These are phyloP conservation scores for Penicillium aurantiogriseum DNA, from an alignment of 2,329 filamentous ascomycete species.

Conservation along the genomic window DNA sequence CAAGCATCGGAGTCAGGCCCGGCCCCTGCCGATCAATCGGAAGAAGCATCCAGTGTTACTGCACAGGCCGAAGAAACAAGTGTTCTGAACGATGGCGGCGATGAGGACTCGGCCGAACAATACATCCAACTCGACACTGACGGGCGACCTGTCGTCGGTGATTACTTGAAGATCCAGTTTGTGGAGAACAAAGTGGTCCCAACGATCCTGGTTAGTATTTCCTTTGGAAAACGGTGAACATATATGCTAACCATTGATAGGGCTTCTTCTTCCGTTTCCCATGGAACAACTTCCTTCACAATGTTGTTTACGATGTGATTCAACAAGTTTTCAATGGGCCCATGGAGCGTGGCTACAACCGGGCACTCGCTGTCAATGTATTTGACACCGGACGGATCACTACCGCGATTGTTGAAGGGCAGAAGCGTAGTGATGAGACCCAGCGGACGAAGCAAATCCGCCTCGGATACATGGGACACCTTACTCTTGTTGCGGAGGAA, in stretches of 20 bases:
- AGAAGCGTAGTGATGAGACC: slow-evolving; percentile 80
- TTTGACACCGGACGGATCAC: slow-evolving; percentile 91
- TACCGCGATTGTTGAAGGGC: slow-evolving; percentile 86
- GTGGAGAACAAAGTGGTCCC: slow-evolving; percentile 92
- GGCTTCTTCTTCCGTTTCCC: slow-evolving; percentile 98
- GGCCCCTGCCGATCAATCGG: slow-evolving; percentile 22
- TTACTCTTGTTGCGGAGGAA: slow-evolving; percentile 95
- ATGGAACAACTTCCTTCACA: slow-evolving; percentile 99
- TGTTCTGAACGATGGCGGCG: slow-evolving; percentile 20
- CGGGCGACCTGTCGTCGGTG: slow-evolving; percentile 80
- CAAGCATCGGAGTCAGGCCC: slow-evolving; percentile 21
- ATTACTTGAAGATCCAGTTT: slow-evolving; percentile 93
- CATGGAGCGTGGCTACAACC: slow-evolving; percentile 94
- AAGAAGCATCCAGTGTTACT: slow-evolving; percentile 12
- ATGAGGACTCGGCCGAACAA: slow-evolving; percentile 28
- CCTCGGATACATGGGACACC: slow-evolving; percentile 96
- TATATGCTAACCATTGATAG: slow-evolving; percentile 46
- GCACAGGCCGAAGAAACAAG: slow-evolving; percentile 21
- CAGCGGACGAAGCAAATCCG: slow-evolving; percentile 82
- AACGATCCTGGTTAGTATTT: slow-evolving; percentile 76
- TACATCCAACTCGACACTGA: slow-evolving; percentile 60
- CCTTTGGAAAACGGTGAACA: neutral
- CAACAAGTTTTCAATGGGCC: slow-evolving; percentile 99
- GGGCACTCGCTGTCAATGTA: slow-evolving; percentile 82
- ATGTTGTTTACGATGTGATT: slow-evolving; percentile 97